Base-by-base conservation (phyloP, 208 protist genomes). In the Wallacemonas sp. region DNA sequence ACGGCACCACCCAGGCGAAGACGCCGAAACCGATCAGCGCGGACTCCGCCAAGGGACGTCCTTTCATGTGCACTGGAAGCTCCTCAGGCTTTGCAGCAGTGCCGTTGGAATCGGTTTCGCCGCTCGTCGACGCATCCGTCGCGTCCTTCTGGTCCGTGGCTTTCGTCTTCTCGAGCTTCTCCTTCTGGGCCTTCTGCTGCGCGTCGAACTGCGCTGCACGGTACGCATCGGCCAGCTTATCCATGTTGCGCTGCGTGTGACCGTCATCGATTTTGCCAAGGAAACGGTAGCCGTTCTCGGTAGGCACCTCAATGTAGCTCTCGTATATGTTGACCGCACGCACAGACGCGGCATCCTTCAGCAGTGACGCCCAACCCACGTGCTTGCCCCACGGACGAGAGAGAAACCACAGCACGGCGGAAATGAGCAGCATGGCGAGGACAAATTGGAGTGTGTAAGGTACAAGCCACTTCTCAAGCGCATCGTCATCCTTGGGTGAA, bases 1-100 rank as follows among this genome's bases (percentile, higher is more conserved):
- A 89, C 2, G 89, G 89, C 38, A 86, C 80, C 8, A 95, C 68
- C 79, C 84, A 95, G 2, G 84, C 86, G 64, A 92, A 75, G 27
- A 86, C 68, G n/a, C 80, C 83, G 41, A 95, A 56, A 15, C 45
- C 85, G 17, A 70, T 54, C 51, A 95, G 82, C 26, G 75, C 84
- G 33, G 63, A 69, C 72, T 94, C 84, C 26, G 84, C 75, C 30
- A 81, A n/a, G 2, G 83, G 80, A 2, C 67, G 72, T 22, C 83
- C 81, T 17, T 76, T 70, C 65, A 87, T 38, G 12, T 65, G 55
- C 26, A 92, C 66, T 4, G 72, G 66, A 19, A 92, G 66, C 30
- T 74, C 68, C 12, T 68, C 65, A 1, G 77, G 64, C 31, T 70
- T 74, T 70, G 66, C 14, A 46, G 39, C 6, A 41, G 54, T 17